phyloP scores from a whole-genome alignment of 805 yeast species.

The Candida pseudofarinosa region DNA sequence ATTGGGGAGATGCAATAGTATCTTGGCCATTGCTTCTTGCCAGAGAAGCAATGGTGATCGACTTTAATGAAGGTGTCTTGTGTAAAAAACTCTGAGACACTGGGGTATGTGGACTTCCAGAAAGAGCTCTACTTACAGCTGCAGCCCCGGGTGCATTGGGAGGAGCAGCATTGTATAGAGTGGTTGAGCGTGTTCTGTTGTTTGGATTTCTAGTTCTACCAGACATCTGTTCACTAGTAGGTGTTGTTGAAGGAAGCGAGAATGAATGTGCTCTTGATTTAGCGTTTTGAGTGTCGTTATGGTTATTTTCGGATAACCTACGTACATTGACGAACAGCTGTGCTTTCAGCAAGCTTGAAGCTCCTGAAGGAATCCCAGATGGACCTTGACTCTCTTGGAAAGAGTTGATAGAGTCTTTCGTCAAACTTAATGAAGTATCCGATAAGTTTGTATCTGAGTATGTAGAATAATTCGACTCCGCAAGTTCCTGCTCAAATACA shows the following conservation, averaged over 20 bases:
- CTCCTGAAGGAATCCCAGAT: slow-evolving; percentile 20
- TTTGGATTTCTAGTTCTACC: slow-evolving; percentile 4
- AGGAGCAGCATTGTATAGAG: slow-evolving; percentile 17
- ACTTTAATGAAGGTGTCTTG: slow-evolving; percentile 35
- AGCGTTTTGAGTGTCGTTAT: neutral
- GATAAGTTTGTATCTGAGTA: slow-evolving; percentile 7
- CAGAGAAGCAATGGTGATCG: slow-evolving; percentile 37
- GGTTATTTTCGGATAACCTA: neutral
- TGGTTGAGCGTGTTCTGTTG: slow-evolving; percentile 18
- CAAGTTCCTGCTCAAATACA: slow-evolving; percentile 9
- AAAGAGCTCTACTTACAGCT: slow-evolving; percentile 9
- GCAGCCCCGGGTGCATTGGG: slow-evolving; percentile 6
- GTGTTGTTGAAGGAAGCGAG: slow-evolving; percentile 22
- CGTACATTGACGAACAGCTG: neutral
- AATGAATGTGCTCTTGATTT: slow-evolving; percentile 28
- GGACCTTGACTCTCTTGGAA: slow-evolving; percentile 18
- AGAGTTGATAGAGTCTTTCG: slow-evolving; percentile 8
- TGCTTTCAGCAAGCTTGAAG: slow-evolving; percentile 24
- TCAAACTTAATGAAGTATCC: slow-evolving; percentile 6
- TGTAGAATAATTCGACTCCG: slow-evolving; percentile 4
- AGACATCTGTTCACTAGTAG: slow-evolving; percentile 3
- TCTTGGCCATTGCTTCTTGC: slow-evolving; percentile 12
- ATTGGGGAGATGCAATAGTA: slow-evolving; percentile 16
- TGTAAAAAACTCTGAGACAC: slow-evolving; percentile 10
- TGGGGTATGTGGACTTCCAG: slow-evolving; percentile 11